phyloP scores from a whole-genome alignment of 441 rosid genomes.

The Pelargonium myrrhifolium region DNA sequence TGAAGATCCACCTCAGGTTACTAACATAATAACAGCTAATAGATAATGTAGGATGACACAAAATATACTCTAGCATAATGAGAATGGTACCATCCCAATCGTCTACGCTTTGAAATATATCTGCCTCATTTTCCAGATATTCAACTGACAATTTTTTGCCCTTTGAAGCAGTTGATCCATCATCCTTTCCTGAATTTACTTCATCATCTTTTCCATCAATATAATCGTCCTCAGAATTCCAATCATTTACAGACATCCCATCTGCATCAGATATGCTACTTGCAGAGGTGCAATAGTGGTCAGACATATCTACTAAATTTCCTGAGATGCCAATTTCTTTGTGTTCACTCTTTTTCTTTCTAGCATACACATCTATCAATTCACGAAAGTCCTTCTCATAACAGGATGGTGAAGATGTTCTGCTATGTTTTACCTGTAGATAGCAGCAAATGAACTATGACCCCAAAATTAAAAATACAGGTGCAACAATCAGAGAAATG shows the following conservation, averaged over 20 bases:
- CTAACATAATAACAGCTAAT: conserved; percentile 4
- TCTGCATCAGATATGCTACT: conserved; percentile 21
- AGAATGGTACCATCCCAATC: conserved; percentile 78
- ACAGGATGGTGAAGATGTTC: conserved; percentile 54
- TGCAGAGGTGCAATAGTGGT: conserved; percentile 19
- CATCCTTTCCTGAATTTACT: conserved; percentile 27
- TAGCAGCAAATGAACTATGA: conserved; percentile 16
- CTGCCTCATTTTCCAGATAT: conserved; percentile 66
- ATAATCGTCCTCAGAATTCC: conserved; percentile 20
- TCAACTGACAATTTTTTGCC: conserved; percentile 49
- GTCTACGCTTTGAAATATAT: conserved; percentile 51
- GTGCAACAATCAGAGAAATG: not conserved
- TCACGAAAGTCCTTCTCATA: conserved; percentile 51
- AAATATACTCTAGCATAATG: conserved; percentile 12
- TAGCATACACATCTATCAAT: conserved; percentile 42
- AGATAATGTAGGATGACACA: conserved; percentile 5
- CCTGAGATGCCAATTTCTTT: conserved; percentile 21
- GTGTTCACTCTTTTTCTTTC: conserved; percentile 33
- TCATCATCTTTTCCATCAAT: conserved; percentile 39
- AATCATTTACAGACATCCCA: conserved; percentile 17
- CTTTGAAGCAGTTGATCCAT: conserved; percentile 27
- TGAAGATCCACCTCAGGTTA: no score
- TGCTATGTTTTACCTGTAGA: conserved; percentile 74
- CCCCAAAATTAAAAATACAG: not conserved
- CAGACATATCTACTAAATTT: conserved; percentile 25